Evolutionary conservation across 805 yeast species (phyloP), one percentile per base, ranked within the genome.

Genomic region (Candida ipomoeae): DNA sequence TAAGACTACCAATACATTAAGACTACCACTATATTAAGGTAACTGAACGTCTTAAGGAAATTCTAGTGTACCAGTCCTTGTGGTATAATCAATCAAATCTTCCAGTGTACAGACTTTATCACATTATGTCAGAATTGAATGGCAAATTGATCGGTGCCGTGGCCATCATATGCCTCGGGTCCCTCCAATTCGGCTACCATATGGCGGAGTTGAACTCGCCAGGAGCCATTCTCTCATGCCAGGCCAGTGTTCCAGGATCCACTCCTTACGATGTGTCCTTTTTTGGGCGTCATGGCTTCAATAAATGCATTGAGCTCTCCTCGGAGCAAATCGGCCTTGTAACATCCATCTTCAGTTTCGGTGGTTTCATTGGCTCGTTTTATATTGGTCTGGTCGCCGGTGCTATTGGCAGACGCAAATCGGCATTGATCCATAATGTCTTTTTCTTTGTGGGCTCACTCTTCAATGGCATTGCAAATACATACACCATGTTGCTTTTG

Each of bases 201-300:
- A 84, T 92, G 85, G 85, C 97, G 1, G 97, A 91, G 65, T 75
- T 92, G 64, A 92, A 92, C 68, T 96, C 97, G 6, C 97, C 97
- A 0, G 87, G 86, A 50, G 77, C 79, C 13, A 79, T 81, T 32
- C 73, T 89, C 44, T 78, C 87, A 10, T 89, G 96, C 62, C 66
- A 62, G 21, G 54, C 50, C 3, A 52, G 63, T 5, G 58, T 54
- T 6, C 76, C 77, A 0, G 73, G 69, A 6, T 29, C 29, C 5
- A 35, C 58, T 10, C 68, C 70, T 1, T 78, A 69, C 52, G 55
- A 51, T 4, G 62, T 66, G 4, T 66, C 77, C 2, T 71, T 71
- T 68, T 75, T 75, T 50, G 79, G 77, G 0, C 43, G 50, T n/a
- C 68, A 64, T 40, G 72, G 71, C 6, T 69, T 64, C 45, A 57